A percentile compares a stretch with the other conserved stretches of the same genome.
These are phyloP conservation scores for Penstemon davidsonii DNA, from an alignment of 257 asterid species.

Conservation along the genomic window DNA sequence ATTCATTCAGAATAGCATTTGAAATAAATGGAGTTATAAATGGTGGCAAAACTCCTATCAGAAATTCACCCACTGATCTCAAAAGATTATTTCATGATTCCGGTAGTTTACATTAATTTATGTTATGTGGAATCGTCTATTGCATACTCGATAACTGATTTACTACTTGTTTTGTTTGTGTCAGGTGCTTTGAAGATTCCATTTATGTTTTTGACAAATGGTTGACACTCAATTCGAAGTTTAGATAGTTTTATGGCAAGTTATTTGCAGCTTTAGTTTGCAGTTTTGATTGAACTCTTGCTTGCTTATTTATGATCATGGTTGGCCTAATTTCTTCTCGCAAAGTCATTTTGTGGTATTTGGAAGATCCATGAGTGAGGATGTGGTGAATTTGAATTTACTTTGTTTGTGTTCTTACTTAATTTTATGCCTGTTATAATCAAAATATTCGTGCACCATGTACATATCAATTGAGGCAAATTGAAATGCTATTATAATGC, in stretches of 20 bases:
- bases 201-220: slow-evolving; percentile 60
- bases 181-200: slow-evolving; percentile 52
- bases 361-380: neutral
- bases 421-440: neutral
- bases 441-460: no score
- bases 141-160: slow-evolving; percentile 1
- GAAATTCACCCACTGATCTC: slow-evolving; percentile 52
- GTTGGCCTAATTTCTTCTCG: neutral
- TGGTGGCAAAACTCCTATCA: slow-evolving; percentile 54
- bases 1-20: slow-evolving; percentile 60
- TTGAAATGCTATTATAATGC: no score
- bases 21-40: slow-evolving; percentile 66
- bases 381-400: neutral
- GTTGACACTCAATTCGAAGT: slow-evolving; percentile 33
- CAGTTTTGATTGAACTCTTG: neutral
- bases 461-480: no score
- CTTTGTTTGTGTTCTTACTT: neutral
- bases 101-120: slow-evolving; percentile 32
- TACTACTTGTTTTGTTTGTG: slow-evolving; percentile 15
- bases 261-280: slow-evolving; percentile 13
- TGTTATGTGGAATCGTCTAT: neutral
- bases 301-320: slow-evolving; percentile 2
- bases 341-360: neutral
- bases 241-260: slow-evolving; percentile 1
- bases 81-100: slow-evolving; percentile 47